These are phyloP conservation scores for Tetrahymena thermophila DNA, from an alignment of 73 alveolate species.

Conservation along the genomic window DNA sequence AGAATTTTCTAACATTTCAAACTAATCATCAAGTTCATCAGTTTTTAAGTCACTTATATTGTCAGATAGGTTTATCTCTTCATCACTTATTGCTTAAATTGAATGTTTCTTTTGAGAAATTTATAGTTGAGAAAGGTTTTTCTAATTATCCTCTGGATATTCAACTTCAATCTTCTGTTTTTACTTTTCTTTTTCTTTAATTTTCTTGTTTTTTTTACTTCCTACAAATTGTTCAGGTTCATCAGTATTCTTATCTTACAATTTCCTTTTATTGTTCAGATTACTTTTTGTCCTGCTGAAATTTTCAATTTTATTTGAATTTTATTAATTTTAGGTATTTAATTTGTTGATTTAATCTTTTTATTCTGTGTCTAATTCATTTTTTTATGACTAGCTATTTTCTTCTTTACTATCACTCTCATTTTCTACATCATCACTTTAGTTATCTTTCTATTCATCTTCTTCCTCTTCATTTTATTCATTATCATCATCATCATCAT, in stretches of 20 bases:
- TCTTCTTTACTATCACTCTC: neutral
- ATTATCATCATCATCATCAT: neutral
- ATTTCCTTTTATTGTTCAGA: neutral
- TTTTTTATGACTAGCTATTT: neutral
- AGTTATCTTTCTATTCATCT: neutral
- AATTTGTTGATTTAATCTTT: neutral
- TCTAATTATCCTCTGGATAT: neutral
- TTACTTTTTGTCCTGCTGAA: neutral
- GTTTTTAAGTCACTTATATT: neutral
- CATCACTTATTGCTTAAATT: neutral
- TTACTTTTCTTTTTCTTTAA: neutral
- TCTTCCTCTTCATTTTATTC: neutral
- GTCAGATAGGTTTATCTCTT: neutral
- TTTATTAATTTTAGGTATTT: too few relatives aligned
- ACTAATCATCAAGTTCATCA: neutral
- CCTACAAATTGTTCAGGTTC: neutral
- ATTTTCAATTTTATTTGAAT: too few relatives aligned
- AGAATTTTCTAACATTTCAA: neutral
- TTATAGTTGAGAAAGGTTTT: neutral
- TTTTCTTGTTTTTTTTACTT: too few relatives aligned
- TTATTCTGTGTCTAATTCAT: neutral
- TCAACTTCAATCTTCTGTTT: neutral
- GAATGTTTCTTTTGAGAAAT: neutral
- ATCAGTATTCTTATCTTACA: too few relatives aligned
- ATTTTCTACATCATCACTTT: neutral